Percentiles rank a stretch among this genome's conserved stretches.
phyloP scores from a whole-genome alignment of 176 grass and related monocot genomes.

The Aegilops speltoides region DNA sequence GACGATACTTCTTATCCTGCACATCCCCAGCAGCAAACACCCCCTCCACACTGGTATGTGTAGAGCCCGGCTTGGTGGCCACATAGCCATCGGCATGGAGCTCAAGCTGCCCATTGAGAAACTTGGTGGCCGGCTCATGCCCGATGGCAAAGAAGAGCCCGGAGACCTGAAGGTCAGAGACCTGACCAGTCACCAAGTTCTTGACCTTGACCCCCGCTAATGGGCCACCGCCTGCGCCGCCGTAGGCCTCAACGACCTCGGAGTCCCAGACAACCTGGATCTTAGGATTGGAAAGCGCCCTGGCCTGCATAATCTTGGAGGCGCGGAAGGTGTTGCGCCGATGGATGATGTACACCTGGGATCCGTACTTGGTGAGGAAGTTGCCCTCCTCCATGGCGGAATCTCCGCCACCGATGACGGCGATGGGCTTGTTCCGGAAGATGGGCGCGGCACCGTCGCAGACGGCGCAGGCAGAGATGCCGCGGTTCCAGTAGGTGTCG shows the following conservation, averaged over 20 bases:
- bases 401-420: slow-evolving; percentile 66
- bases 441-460: slow-evolving; percentile 90
- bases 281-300: slow-evolving; percentile 78
- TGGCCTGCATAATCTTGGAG: slow-evolving; percentile 93
- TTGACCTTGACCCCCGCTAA: slow-evolving; percentile 80
- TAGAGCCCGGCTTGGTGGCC: slow-evolving; percentile 65
- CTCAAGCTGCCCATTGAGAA: slow-evolving; percentile 86
- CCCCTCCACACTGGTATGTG: slow-evolving; percentile 84
- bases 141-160: slow-evolving; percentile 95
- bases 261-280: slow-evolving; percentile 88
- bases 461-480: slow-evolving; percentile 80
- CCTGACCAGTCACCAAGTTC: slow-evolving; percentile 57
- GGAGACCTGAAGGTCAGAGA: slow-evolving; percentile 66
- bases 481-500: slow-evolving; percentile 83
- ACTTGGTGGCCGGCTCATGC: slow-evolving; percentile 92
- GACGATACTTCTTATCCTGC: slow-evolving; percentile 95
- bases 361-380: slow-evolving; percentile 80
- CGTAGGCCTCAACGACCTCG: slow-evolving; percentile 83
- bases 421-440: slow-evolving; percentile 84
- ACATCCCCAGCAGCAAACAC: slow-evolving; percentile 91
- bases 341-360: slow-evolving; percentile 65
- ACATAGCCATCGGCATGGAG: slow-evolving; percentile 82
- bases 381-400: slow-evolving; percentile 88
- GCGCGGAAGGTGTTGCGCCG: slow-evolving; percentile 67
- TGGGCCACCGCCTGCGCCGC: slow-evolving; percentile 35